Percentiles rank a stretch among this genome's conserved stretches.
phyloP scores from a whole-genome alignment of 2,329 filamentous ascomycete genomes.

The Neonectria coccinea region DNA sequence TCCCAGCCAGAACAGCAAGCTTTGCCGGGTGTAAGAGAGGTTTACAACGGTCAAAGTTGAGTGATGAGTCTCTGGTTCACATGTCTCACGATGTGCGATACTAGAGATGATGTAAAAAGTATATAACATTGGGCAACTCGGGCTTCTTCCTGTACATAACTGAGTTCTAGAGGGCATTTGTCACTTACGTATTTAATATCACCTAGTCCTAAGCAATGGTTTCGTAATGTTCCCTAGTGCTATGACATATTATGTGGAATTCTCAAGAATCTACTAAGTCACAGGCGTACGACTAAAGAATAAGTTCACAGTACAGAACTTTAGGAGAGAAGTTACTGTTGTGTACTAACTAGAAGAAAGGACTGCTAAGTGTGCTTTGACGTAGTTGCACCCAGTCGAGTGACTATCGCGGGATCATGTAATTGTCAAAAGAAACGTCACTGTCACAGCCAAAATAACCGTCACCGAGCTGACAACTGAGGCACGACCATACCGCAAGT shows the following conservation, averaged over 20 bases:
- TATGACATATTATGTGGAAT: background rate
- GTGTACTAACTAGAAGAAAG: background rate
- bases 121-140: background rate
- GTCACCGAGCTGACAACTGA: too few species aligned
- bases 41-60: background rate
- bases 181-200: background rate
- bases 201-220: background rate
- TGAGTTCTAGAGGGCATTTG: background rate
- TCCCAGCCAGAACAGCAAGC: constrained; percentile 34
- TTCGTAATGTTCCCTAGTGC: background rate
- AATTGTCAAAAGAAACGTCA: too few species aligned
- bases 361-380: too few species aligned
- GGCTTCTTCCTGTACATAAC: constrained; percentile 2
- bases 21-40: constrained; percentile 21
- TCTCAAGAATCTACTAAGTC: background rate
- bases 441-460: background rate
- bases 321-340: background rate
- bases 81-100: background rate
- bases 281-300: background rate
- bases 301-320: background rate
- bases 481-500: too few species aligned
- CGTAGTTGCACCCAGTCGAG: too few species aligned
- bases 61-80: background rate
- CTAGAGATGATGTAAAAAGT: background rate
- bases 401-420: too few species aligned